Evolutionary conservation across 2,329 filamentous ascomycete genomes (phyloP), one percentile per base, ranked within the genome.

Genomic region (Diaporthe amygdali): DNA sequence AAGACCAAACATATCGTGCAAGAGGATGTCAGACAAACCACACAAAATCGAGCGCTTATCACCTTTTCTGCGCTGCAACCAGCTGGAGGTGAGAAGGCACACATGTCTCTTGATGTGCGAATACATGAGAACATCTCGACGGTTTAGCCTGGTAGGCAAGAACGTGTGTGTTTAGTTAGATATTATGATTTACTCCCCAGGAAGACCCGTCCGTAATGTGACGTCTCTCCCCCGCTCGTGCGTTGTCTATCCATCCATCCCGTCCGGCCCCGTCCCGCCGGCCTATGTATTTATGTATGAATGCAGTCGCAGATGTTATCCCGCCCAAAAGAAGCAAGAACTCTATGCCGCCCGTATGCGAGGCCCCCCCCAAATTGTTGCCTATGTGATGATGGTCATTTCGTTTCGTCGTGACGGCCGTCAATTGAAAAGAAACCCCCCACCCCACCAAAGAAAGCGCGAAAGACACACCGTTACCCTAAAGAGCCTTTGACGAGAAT

Each of bases 361-460:
- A 34, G 27, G 27, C 59, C 41, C 14, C 17, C 20, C 59, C 46
- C 17, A 34, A 56, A 71, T 61, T 70, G 68, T 70, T 70, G 61
- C 61, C 59, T 52, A 71, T 66, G 30, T 72, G 71, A 47, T 70
- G 61, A 37, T 66, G 52, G 34, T 66, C 61, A 72, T 67, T 67
- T 72, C 71, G 34, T 72, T 30, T 52, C 71, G 68, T 72, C 71
- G 46, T 72, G 54, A 67, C 30, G 41, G 68, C 52, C 52, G 66
- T 68, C 63, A 47, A 12, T 61, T n/a, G 46, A 27, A 55, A 22
- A 30, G 10, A 49, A 49, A 37, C 41, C 5, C 25, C 25, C 63
- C 12, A 37, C 41, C 5, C 25, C 25, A 52, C 12, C 20, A 6
- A 44, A 25, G 49, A 52, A 41, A 49, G 32, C 30, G 51, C n/a